phyloP scores from a whole-genome alignment of 1,284 basidiomycete genomes.

The Tylopilus sp. region DNA sequence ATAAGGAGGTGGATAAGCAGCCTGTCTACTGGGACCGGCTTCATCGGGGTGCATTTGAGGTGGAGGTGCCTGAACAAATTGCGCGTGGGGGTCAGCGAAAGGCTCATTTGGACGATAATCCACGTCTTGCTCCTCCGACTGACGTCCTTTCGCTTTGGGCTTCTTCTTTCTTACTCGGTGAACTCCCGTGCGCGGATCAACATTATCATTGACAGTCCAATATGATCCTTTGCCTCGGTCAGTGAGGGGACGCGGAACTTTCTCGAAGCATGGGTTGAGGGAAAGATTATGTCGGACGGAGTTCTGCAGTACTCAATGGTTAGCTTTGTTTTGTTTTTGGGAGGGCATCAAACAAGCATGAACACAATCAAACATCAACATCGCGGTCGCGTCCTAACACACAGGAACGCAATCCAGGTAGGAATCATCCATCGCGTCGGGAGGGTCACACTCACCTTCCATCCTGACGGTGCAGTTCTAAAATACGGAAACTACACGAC shows the following conservation, averaged over 20 bases:
- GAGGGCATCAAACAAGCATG: constrained; percentile 41
- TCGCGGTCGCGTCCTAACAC: constrained; percentile 45
- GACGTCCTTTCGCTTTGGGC: constrained; percentile 46
- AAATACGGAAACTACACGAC: constrained; percentile 74
- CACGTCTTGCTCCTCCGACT: constrained; percentile 52
- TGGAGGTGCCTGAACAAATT: constrained; percentile 47
- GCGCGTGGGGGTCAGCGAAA: constrained; percentile 53
- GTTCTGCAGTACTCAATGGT: constrained; percentile 52
- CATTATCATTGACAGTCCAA: constrained; percentile 84
- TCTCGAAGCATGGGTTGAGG: constrained; percentile 90
- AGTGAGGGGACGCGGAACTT: constrained; percentile 83
- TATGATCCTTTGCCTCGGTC: constrained; percentile 86
- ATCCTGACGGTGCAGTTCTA: constrained; percentile 73
- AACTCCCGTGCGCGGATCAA: constrained; percentile 80
- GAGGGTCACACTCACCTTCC: constrained; percentile 61
- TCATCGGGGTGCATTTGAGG: constrained; percentile 56
- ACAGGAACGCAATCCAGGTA: constrained; percentile 8
- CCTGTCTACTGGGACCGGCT: constrained; percentile 52
- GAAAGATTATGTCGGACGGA: constrained; percentile 94
- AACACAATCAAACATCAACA: constrained; percentile 55
- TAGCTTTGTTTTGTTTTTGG: constrained; percentile 29
- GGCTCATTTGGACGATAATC: constrained; percentile 55
- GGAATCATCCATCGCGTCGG: not conserved
- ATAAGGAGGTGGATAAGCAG: constrained; percentile 54
- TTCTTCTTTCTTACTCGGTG: constrained; percentile 83